Evolutionary conservation across 192 early-diverging fungal species (phyloP).

Genomic region (Podochytrium sp.): DNA sequence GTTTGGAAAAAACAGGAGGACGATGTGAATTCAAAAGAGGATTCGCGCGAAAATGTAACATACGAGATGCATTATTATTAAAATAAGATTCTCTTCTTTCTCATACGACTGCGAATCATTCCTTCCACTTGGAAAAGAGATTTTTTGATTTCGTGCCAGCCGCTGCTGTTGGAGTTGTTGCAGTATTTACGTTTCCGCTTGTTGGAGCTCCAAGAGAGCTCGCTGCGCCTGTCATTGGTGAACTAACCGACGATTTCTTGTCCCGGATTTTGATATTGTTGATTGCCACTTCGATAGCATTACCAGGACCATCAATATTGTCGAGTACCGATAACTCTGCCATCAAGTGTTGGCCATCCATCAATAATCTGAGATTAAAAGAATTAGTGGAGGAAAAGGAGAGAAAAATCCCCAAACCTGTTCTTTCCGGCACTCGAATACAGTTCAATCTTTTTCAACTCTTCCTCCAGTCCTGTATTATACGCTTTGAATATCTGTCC

Average conservation of each 20-base stretch:
- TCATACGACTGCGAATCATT: background rate
- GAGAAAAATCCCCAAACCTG: slow-evolving; percentile 44
- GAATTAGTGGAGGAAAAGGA: background rate
- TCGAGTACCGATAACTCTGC: slow-evolving; percentile 69
- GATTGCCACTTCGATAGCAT: slow-evolving; percentile 74
- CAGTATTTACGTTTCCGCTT: background rate
- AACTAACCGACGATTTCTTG: slow-evolving; percentile 1
- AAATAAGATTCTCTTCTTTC: no score
- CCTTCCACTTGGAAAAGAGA: slow-evolving; percentile 32
- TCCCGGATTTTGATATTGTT: slow-evolving; percentile 81
- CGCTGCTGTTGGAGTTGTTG: background rate
- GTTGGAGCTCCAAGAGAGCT: background rate
- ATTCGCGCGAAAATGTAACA: background rate
- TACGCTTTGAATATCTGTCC: slow-evolving; percentile 79
- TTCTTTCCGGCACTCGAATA: slow-evolving; percentile 66
- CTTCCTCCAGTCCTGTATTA: slow-evolving; percentile 73
- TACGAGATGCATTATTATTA: no score
- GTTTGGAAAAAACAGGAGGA: background rate
- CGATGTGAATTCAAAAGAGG: background rate
- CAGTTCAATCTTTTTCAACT: slow-evolving; percentile 59
- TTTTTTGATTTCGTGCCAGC: slow-evolving; percentile 10
- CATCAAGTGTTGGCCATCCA: slow-evolving; percentile 77
- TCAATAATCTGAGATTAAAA: slow-evolving; percentile 59
- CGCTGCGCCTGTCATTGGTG: background rate
- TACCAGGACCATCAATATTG: slow-evolving; percentile 72